Evolutionary conservation across 2,329 filamentous ascomycete genomes (phyloP).

Genomic region (Botrytis hyacinthi): DNA sequence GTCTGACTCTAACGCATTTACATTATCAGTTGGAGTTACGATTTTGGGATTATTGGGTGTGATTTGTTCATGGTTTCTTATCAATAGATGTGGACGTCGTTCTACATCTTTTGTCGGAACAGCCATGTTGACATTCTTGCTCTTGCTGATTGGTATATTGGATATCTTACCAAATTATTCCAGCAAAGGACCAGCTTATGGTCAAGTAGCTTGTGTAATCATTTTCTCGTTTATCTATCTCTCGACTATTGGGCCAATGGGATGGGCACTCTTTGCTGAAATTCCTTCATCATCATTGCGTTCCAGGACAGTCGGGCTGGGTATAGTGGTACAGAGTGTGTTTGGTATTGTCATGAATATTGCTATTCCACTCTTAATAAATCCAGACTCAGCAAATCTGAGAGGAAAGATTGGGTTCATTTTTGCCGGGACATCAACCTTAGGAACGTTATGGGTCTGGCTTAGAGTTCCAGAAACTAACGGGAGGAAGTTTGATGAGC

Average conservation of each 20-base stretch:
- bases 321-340: slow-evolving; percentile 18
- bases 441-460: slow-evolving; percentile 12
- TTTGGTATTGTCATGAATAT: slow-evolving; percentile 21
- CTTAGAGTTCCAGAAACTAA: slow-evolving; percentile 18
- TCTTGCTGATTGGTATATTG: slow-evolving; percentile 16
- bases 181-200: slow-evolving; percentile 9
- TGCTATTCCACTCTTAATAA: slow-evolving; percentile 16
- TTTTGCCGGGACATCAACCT: slow-evolving; percentile 5
- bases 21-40: slow-evolving; percentile 23
- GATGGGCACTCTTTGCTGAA: slow-evolving; percentile 21
- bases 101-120: slow-evolving; percentile 18
- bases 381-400: slow-evolving; percentile 15
- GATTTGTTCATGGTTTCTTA: slow-evolving; percentile 19
- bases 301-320: slow-evolving; percentile 16
- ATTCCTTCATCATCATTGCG: slow-evolving; percentile 11
- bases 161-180: slow-evolving; percentile 19
- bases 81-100: slow-evolving; percentile 19
- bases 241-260: slow-evolving; percentile 17
- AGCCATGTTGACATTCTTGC: slow-evolving; percentile 11
- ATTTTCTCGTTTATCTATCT: slow-evolving; percentile 18
- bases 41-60: slow-evolving; percentile 15
- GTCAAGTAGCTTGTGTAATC: slow-evolving; percentile 19
- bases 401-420: slow-evolving; percentile 21
- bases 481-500: slow-evolving; percentile 13
- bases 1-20: slow-evolving; percentile 39